phyloP scores from a whole-genome alignment of 257 asterid genomes.

The Jacaranda copaia region DNA sequence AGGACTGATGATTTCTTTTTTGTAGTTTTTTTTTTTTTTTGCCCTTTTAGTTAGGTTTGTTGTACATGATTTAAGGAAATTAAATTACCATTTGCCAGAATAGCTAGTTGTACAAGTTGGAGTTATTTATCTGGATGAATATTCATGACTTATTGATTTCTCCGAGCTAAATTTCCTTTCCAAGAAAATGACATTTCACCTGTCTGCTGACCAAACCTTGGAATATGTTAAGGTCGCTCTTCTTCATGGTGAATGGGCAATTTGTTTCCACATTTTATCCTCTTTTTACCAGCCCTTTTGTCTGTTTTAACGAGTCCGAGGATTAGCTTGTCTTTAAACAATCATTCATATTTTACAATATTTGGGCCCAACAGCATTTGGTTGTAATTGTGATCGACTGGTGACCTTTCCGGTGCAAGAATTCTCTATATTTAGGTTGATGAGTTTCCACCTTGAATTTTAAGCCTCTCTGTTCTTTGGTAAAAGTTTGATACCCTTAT shows the following conservation, averaged over 20 bases:
- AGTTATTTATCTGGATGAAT: background rate
- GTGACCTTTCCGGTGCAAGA: too few species aligned
- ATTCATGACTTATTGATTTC: background rate
- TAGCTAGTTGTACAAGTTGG: constrained; percentile 18
- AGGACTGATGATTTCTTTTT: background rate
- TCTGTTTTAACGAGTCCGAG: background rate
- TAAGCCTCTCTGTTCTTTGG: background rate
- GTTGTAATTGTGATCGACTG: too few species aligned
- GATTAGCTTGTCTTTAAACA: background rate
- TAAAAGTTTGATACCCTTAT: background rate
- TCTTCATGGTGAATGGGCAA: background rate
- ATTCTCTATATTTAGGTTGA: too few species aligned
- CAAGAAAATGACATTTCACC: constrained; percentile 12
- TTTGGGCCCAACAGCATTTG: too few species aligned
- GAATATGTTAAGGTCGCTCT: background rate
- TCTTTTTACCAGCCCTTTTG: background rate
- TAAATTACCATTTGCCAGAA: background rate
- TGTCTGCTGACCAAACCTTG: background rate
- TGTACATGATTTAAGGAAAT: constrained; percentile 4
- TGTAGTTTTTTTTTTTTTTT: background rate
- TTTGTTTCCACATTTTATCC: background rate
- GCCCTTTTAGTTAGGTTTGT: background rate
- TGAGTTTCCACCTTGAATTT: too few species aligned
- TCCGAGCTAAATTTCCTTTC: background rate
- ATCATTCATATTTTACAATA: too few species aligned